Evolutionary conservation across 805 yeast genomes (phyloP).

Genomic region (Ogataea siamensis): DNA sequence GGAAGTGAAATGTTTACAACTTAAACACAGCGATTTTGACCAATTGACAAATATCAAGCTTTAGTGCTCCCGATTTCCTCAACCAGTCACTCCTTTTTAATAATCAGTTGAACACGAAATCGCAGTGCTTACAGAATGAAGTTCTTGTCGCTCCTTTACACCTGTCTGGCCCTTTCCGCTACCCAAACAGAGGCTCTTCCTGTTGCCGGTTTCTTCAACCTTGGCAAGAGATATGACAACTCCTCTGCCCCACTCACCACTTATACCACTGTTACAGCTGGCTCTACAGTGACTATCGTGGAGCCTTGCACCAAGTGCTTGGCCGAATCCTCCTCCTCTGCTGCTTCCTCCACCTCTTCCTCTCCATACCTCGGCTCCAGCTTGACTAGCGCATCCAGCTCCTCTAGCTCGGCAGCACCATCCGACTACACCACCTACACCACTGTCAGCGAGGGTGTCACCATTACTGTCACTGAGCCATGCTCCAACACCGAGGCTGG

Average conservation of each 20-base stretch:
- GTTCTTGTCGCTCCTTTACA: constrained; percentile 12
- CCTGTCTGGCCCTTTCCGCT: constrained; percentile 15
- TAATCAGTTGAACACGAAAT: constrained; percentile 21
- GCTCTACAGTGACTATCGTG: constrained; percentile 22
- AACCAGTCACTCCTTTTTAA: constrained; percentile 30
- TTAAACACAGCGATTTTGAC: constrained; percentile 2
- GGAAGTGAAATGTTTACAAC: constrained; percentile 2
- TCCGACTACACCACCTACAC: constrained; percentile 20
- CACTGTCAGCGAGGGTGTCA: constrained; percentile 21
- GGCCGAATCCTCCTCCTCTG: constrained; percentile 4
- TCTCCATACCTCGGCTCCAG: too few relatives aligned
- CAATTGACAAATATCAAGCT: constrained; percentile 1
- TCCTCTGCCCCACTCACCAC: constrained; percentile 22
- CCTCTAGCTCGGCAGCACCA: constrained; percentile 4
- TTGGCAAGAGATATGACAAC: constrained; percentile 29
- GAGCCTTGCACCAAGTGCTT: constrained; percentile 12
- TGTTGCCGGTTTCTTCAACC: constrained; percentile 19
- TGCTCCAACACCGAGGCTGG: constrained; percentile 14
- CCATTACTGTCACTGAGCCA: constrained; percentile 21
- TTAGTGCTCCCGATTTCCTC: constrained; percentile 14
- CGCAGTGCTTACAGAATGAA: constrained; percentile 19
- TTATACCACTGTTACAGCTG: constrained; percentile 21
- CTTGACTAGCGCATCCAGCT: neutral
- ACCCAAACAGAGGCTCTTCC: constrained; percentile 21
- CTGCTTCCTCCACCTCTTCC: constrained; percentile 1